Percentiles rank a stretch among this genome's conserved stretches.
phyloP scores from a whole-genome alignment of 805 yeast species.

The Maudiozyma barnettii region DNA sequence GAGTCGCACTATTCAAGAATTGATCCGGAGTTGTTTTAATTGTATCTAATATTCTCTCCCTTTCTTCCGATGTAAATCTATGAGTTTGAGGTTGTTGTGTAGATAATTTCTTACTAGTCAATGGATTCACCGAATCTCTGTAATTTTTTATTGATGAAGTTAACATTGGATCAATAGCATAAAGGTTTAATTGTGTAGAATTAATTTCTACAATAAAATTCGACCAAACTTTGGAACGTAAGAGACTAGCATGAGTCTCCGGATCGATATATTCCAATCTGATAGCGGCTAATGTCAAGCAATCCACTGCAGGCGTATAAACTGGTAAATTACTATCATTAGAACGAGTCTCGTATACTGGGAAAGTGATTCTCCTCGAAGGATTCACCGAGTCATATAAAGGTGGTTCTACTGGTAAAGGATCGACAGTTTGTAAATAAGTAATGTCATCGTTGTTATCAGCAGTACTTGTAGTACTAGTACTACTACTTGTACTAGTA shows the following conservation, averaged over 20 bases:
- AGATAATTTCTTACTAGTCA: slow-evolving; percentile 4
- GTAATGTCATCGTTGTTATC: slow-evolving; percentile 3
- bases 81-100: slow-evolving; percentile 9
- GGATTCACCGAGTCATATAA: slow-evolving; percentile 21
- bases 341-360: slow-evolving; percentile 26
- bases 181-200: slow-evolving; percentile 76
- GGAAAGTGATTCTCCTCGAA: slow-evolving; percentile 20
- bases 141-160: slow-evolving; percentile 25
- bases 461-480: background rate
- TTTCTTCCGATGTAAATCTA: slow-evolving; percentile 18
- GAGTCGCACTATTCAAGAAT: slow-evolving; percentile 27
- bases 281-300: slow-evolving; percentile 46
- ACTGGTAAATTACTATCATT: slow-evolving; percentile 51
- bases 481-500: background rate
- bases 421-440: slow-evolving; percentile 28
- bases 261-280: slow-evolving; percentile 75
- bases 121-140: slow-evolving; percentile 14
- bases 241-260: slow-evolving; percentile 44
- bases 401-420: slow-evolving; percentile 31
- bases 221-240: slow-evolving; percentile 58
- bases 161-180: slow-evolving; percentile 33
- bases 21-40: slow-evolving; percentile 13
- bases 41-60: slow-evolving; percentile 12
- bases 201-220: slow-evolving; percentile 62
- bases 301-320: slow-evolving; percentile 59